Evolutionary conservation across 768 basidiomycete genomes (phyloP).

Genomic region (Paxillus involutus): DNA sequence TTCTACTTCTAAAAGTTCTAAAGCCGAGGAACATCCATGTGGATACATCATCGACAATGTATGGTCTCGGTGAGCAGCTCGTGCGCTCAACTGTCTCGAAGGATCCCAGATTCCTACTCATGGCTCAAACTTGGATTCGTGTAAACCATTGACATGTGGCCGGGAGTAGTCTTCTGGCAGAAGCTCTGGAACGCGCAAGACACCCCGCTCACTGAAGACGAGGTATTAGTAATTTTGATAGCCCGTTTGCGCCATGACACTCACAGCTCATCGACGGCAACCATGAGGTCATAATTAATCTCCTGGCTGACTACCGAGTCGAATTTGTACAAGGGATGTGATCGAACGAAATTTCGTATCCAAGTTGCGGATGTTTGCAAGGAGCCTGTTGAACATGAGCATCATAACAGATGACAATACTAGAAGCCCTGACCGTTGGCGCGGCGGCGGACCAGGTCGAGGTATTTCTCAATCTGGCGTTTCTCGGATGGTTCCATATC

Average conservation of each 20-base stretch:
- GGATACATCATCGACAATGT: not conserved
- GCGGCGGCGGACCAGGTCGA: slow-evolving; percentile 75
- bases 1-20: too few relatives aligned
- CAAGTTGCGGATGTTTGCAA: slow-evolving; percentile 87
- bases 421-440: slow-evolving; percentile 64
- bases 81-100: not conserved
- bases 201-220: slow-evolving; percentile 63
- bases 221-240: not conserved
- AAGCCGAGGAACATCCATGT: not conserved
- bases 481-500: slow-evolving; percentile 67
- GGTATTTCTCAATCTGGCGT: slow-evolving; percentile 67
- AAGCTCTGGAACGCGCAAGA: slow-evolving; percentile 56
- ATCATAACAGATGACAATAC: slow-evolving; percentile 2
- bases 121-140: slow-evolving; percentile 28
- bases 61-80: not conserved
- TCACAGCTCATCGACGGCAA: slow-evolving; percentile 89
- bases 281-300: slow-evolving; percentile 92
- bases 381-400: slow-evolving; percentile 48
- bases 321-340: slow-evolving; percentile 87
- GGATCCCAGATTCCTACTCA: not conserved
- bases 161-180: slow-evolving; percentile 61
- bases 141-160: slow-evolving; percentile 21
- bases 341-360: slow-evolving; percentile 89
- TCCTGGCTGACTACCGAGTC: slow-evolving; percentile 91
- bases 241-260: slow-evolving; percentile 29